Base-by-base conservation (phyloP, 371 early-diverging fungal genomes). In the Phascolomyces articulosus region DNA sequence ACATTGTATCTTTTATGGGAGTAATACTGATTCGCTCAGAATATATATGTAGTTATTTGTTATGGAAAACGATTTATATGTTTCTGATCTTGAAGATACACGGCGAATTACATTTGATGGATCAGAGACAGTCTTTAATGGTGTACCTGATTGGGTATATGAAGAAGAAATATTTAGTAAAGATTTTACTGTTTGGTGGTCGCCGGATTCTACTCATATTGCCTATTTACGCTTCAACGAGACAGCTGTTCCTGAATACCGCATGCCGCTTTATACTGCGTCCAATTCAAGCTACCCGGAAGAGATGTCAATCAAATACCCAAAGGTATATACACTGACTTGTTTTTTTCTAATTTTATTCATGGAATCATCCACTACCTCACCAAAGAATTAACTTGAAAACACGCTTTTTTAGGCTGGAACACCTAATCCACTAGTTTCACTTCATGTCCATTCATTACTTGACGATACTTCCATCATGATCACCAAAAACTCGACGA, bases 61-160 rank as follows among this genome's bases (percentile, higher is more conserved):
- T 15, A 83, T 88, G 62, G 87, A 91, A 66, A 96, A 97, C 78
- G 90, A 98, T 67, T 55, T 98, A 6, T 95, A 90, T 72, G 83
- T 96, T 4, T 76, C 90, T 13, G 90, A 92, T 60, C 79, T 91
- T 60, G 62, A 71, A 49, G 74, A 75, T 7, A 87, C 91, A 51
- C 85, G 82, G 40, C 90, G 88, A 49, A 73, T 98, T 34, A 97
- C 98, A 0, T 84, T 80, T 64, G 96, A 96, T 72, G 98, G 98
- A 10, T 89, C 91, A 20, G 74, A 73, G 26, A 83, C 81, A 9
- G 85, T 96, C n/a, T 91, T 96, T 70, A 97, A 98, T 71, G 99
- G 98, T 10, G 82, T 97, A 15, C 90, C 96, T 26, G 99, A 98
- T 75, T 98, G 99, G 99, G 97, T 98, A 0, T 98, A 98, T 67